Evolutionary conservation across 495 filamentous ascomycete genomes (phyloP).

Genomic region (Trichodelitschia bisporula): DNA sequence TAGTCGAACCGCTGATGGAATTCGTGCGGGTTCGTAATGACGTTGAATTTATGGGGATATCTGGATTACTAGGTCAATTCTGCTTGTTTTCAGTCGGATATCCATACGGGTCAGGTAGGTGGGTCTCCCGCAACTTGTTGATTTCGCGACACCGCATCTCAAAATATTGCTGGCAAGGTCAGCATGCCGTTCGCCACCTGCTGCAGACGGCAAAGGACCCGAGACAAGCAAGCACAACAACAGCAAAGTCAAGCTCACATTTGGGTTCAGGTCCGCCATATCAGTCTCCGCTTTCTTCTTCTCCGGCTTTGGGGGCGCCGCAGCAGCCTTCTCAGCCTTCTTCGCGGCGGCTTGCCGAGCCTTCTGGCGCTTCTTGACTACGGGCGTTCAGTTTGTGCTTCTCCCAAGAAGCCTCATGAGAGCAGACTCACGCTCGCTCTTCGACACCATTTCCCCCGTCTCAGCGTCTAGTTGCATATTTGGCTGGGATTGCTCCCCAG

Average conservation of each 20-base stretch:
- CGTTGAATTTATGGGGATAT: constrained; percentile 93
- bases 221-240: too few relatives aligned
- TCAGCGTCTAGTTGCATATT: constrained; percentile 15
- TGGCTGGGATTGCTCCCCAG: background rate
- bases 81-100: background rate
- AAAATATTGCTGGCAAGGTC: constrained; percentile 59
- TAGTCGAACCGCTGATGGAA: constrained; percentile 49
- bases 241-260: constrained; percentile 28
- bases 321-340: constrained; percentile 68
- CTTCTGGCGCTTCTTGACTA: constrained; percentile 80
- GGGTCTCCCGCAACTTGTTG: constrained; percentile 60
- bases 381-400: constrained; percentile 1
- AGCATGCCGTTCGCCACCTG: background rate
- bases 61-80: constrained; percentile 1
- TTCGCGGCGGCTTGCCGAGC: constrained; percentile 59
- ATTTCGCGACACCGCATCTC: constrained; percentile 74
- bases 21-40: constrained; percentile 50
- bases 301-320: constrained; percentile 39
- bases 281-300: constrained; percentile 38
- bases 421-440: constrained; percentile 14
- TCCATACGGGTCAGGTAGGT: constrained; percentile 44
- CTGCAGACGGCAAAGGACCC: too few relatives aligned
- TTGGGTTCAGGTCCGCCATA: constrained; percentile 67
- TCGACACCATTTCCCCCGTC: constrained; percentile 19
- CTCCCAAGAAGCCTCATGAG: background rate